Percentiles rank a stretch among this genome's conserved stretches.
Evolutionary conservation across 352 stramenopile species (phyloP).

Genomic region (Pythium grandisporangium): DNA sequence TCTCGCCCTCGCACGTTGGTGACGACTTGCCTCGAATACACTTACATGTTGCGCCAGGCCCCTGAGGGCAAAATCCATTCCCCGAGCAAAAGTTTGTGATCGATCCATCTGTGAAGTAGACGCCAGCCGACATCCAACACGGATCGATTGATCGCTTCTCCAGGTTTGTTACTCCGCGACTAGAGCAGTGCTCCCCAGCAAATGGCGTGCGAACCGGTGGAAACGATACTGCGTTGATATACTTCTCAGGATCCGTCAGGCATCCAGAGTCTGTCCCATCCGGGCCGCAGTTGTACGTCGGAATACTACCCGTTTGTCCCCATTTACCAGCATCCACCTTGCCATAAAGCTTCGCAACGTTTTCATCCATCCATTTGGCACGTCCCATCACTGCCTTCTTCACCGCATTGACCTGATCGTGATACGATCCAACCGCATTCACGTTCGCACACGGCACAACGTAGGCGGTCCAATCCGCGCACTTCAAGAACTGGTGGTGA

Average conservation of each 20-base stretch:
- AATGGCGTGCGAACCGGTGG: constrained; percentile 22
- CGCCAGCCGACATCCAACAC: constrained; percentile 64
- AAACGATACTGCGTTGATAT: constrained; percentile 32
- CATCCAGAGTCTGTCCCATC: constrained; percentile 11
- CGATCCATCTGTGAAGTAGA: constrained; percentile 34
- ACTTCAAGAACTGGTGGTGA: constrained; percentile 3
- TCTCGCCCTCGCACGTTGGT: constrained; percentile 8
- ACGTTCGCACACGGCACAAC: constrained; percentile 7
- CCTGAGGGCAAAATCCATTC: constrained; percentile 50
- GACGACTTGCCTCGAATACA: constrained; percentile 19
- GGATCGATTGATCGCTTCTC: constrained; percentile 55
- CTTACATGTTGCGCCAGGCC: constrained; percentile 53
- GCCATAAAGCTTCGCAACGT: constrained; percentile 9
- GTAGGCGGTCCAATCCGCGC: constrained; percentile 4
- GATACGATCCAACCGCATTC: constrained; percentile 3
- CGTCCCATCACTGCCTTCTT: not conserved
- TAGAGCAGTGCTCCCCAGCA: constrained; percentile 8
- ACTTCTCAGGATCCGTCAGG: constrained; percentile 11
- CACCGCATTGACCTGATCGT: constrained; percentile 4
- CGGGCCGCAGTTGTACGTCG: constrained; percentile 11
- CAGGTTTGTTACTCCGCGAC: constrained; percentile 1
- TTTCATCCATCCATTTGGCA: constrained; percentile 12
- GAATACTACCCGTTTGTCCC: not conserved
- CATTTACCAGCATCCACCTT: constrained; percentile 1
- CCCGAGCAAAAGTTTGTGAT: constrained; percentile 67